Percentiles rank a stretch among this genome's conserved stretches.
Evolutionary conservation across 495 filamentous ascomycete species (phyloP).

Genomic region (Lineolata rhizophorae): DNA sequence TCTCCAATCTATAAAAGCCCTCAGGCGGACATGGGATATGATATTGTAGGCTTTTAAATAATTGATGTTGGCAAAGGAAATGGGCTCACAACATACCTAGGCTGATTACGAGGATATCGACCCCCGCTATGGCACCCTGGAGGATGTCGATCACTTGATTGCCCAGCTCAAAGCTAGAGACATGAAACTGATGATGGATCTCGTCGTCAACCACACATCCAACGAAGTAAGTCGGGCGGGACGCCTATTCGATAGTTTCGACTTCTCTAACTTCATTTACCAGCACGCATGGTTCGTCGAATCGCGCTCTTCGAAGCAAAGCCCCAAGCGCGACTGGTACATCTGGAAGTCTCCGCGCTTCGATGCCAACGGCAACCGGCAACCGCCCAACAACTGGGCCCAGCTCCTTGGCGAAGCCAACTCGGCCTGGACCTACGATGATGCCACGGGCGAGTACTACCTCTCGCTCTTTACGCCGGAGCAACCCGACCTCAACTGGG

Average conservation of each 20-base stretch:
- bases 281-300: conserved; percentile 35
- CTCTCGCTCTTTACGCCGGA: conserved; percentile 27
- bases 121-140: conserved; percentile 29
- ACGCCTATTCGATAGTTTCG: too few relatives aligned
- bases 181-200: conserved; percentile 32
- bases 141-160: conserved; percentile 31
- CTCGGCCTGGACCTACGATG: conserved; percentile 31
- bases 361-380: conserved; percentile 25
- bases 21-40: conserved; percentile 22
- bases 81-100: too few relatives aligned
- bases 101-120: conserved; percentile 21
- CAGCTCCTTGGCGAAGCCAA: conserved; percentile 27
- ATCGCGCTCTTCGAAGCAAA: conserved; percentile 23
- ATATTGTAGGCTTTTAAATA: too few relatives aligned
- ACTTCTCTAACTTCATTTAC: not conserved
- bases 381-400: conserved; percentile 39
- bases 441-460: conserved; percentile 28
- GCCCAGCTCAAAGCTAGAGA: conserved; percentile 24
- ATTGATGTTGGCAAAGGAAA: too few relatives aligned
- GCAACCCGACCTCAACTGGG: conserved; percentile 36
- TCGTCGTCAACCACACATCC: conserved; percentile 38
- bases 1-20: conserved; percentile 21
- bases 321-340: conserved; percentile 35
- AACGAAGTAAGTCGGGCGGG: conserved; percentile 19
- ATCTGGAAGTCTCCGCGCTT: conserved; percentile 31